Base-by-base conservation (phyloP, 768 basidiomycete genomes). In the Austroboletus eburneus region DNA sequence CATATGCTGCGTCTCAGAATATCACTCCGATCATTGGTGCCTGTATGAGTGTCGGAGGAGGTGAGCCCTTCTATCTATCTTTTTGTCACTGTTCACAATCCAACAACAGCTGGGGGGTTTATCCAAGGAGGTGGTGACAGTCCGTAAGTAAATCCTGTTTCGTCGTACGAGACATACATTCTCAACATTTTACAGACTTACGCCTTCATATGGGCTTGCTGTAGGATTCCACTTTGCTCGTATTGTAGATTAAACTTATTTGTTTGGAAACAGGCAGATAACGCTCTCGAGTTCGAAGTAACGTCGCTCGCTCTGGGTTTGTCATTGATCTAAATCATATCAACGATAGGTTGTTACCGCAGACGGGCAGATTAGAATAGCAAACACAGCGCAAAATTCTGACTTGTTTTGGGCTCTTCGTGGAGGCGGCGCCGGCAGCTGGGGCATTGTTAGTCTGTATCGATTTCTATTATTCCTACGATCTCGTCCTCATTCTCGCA, bases 341-440 rank as follows among this genome's bases (percentile, higher is more conserved):
- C 12, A 16, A 33, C 16, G 21, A 4, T 36, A 61, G 6, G 49
- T 77, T 9, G 72, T 79, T 4, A 73, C 66, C 14, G 63, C 75
- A 1, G 58, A 67, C 32, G 77, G 76, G 3, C 45, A 64, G 6
- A 53, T 68, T 24, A 57, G 72, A 40, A 67, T 56, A 0, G 73
- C 61, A 17, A 80, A 79, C 47, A 55, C 59, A 3, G 63, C 65
- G 46, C 63, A 68, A 33, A 67, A 79, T 54, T 9, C 63, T 3
- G 75, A 79, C 46, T 64, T 80, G 5, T 80, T 77, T 59, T 80
- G 75, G 74, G 80, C 79, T 2, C 54, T 79, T 20, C 65, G 77
- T 23, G 79, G 78, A 6, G 76, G 74, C 0, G 78, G 78, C 0
- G 75, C 73, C 0, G 73, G 75, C n/a, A 78, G 71, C 10, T 79